A percentile compares a stretch with the other conserved stretches of the same genome.
phyloP scores from a whole-genome alignment of 176 grass and related monocot species.

The Avena sativa region DNA sequence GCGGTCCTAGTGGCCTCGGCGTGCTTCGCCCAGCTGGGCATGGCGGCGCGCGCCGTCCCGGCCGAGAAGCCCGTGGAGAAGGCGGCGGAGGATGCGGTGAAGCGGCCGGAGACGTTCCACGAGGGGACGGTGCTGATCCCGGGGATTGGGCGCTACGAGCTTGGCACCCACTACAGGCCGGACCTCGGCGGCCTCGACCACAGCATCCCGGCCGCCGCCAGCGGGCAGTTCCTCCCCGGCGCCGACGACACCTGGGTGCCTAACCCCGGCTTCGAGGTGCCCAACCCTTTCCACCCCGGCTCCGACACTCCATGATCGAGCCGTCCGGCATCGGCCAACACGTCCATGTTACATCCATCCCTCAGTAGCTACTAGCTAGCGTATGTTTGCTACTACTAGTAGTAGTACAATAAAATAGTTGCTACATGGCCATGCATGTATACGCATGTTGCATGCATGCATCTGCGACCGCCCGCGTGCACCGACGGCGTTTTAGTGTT shows the following conservation, averaged over 20 bases:
- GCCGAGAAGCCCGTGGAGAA: neutral
- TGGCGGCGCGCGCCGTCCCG: too few species aligned
- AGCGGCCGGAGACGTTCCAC: constrained; percentile 38
- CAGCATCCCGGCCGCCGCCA: constrained; percentile 21
- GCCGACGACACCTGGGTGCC: constrained; percentile 83
- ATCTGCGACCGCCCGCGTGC: neutral
- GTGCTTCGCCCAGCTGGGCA: too few species aligned
- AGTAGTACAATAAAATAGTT: neutral
- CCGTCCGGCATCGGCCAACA: neutral
- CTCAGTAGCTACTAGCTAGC: neutral
- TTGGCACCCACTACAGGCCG: too few species aligned
- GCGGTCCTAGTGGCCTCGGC: too few species aligned
- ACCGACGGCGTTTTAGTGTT: neutral
- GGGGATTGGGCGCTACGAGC: too few species aligned
- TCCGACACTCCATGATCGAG: constrained; percentile 39
- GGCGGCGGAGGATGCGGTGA: constrained; percentile 28
- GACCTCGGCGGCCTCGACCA: too few species aligned
- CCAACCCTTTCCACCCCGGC: constrained; percentile 70
- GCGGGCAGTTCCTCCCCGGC: constrained; percentile 63
- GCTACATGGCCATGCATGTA: neutral
- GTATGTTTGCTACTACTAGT: neutral
- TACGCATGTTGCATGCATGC: constrained; percentile 5
- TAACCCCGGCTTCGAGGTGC: constrained; percentile 87
- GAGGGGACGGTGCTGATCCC: too few species aligned
- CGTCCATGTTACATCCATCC: neutral